phyloP scores from a whole-genome alignment of 2,329 filamentous ascomycete genomes.

The Fusarium nisikadoi region DNA sequence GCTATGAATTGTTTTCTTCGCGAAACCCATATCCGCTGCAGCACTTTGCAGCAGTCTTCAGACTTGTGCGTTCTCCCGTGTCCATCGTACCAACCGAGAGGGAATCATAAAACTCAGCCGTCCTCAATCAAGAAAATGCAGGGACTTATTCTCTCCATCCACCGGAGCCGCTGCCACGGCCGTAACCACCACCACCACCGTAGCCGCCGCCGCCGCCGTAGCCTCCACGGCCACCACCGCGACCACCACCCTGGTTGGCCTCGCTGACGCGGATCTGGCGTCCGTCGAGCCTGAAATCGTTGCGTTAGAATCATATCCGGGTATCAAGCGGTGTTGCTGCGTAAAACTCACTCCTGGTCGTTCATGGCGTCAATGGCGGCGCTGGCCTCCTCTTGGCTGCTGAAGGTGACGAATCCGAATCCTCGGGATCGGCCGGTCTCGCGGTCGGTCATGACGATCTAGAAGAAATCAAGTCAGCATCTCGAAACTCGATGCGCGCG shows the following conservation, averaged over 20 bases:
- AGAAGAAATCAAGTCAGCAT: neutral
- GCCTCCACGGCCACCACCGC: conserved; percentile 1
- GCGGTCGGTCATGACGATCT: conserved; percentile 5
- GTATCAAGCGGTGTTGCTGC: neutral
- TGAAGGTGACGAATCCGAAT: conserved; percentile 7
- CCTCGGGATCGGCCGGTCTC: conserved; percentile 1
- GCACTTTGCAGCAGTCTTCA: neutral
- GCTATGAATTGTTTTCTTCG: neutral
- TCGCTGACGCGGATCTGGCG: neutral
- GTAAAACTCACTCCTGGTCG: neutral
- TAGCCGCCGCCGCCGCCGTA: conserved; percentile 1
- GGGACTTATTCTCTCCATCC: neutral
- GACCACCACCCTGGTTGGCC: neutral
- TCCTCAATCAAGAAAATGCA: neutral
- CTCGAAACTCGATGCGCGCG: neutral
- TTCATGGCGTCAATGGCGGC: neutral
- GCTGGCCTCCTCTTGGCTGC: neutral
- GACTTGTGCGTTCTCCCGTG: neutral
- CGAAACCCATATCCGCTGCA: neutral
- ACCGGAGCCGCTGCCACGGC: neutral
- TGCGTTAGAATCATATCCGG: neutral
- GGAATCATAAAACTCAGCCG: neutral
- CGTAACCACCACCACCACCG: neutral
- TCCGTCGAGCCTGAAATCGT: neutral
- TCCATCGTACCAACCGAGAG: neutral